Conservation (phyloP, 2,329 filamentous ascomycete species). For the Rutstroemia sp. region DNA sequence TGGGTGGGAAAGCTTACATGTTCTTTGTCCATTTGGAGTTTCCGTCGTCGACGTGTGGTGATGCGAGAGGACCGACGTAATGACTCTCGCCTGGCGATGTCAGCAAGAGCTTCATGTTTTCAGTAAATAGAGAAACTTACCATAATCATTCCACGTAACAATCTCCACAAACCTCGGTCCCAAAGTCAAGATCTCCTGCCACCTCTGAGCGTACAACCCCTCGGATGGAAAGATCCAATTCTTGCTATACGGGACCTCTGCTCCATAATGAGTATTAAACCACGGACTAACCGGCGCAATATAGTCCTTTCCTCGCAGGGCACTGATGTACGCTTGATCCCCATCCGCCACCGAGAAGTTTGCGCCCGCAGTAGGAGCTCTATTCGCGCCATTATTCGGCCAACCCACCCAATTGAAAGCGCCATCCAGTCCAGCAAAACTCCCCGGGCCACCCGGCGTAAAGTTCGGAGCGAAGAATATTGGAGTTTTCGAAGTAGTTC, state of each 20-base stretch:
- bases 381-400: slow-evolving; percentile 7
- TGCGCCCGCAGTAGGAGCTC: not conserved
- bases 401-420: slow-evolving; percentile 9
- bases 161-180: not conserved
- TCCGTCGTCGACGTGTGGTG: slow-evolving; percentile 4
- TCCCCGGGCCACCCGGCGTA: not conserved
- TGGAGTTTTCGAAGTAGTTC: slow-evolving; percentile 19
- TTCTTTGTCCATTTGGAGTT: slow-evolving; percentile 8
- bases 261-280: slow-evolving; percentile 7
- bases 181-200: not conserved
- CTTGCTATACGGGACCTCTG: slow-evolving; percentile 5
- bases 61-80: slow-evolving; percentile 3
- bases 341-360: not conserved
- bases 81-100: slow-evolving; percentile 2
- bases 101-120: not conserved
- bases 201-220: not conserved
- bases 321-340: not conserved
- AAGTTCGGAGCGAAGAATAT: slow-evolving; percentile 12
- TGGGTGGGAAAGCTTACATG: not conserved
- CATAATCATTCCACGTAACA: slow-evolving; percentile 9
- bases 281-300: slow-evolving; percentile 4
- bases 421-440: not conserved
- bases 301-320: not conserved
- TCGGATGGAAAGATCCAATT: slow-evolving; percentile 8
- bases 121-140: not conserved